These are phyloP conservation scores for Punctularia strigosozonata DNA, from an alignment of 768 basidiomycete species.

Conservation along the genomic window DNA sequence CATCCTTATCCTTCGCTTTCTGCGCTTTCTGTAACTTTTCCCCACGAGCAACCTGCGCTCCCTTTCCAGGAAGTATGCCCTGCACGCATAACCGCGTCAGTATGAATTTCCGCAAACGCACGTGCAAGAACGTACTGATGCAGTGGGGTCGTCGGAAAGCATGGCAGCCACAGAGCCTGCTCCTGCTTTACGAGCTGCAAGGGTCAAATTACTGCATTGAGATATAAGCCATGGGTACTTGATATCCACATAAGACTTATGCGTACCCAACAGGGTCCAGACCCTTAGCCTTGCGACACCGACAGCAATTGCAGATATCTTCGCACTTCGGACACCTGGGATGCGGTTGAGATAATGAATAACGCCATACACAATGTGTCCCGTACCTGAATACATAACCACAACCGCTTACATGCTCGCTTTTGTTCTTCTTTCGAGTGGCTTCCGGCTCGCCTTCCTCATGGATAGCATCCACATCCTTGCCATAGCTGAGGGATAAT, in stretches of 20 bases:
- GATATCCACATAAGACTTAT: not conserved
- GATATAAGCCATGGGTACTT: not conserved
- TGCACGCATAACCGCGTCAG: constrained; percentile 6
- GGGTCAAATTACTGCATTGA: constrained; percentile 24
- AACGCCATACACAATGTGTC: not conserved
- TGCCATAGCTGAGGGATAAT: too few species aligned
- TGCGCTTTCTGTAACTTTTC: not conserved
- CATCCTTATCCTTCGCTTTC: constrained; percentile 1
- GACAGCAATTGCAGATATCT: constrained; percentile 54
- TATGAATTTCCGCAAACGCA: constrained; percentile 1
- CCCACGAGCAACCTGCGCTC: constrained; percentile 9
- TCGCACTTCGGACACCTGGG: constrained; percentile 59
- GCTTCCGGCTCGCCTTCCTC: constrained; percentile 8
- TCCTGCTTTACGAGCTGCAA: constrained; percentile 25
- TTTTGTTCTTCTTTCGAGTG: constrained; percentile 12
- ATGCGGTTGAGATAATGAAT: constrained; percentile 8
- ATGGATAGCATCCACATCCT: constrained; percentile 32
- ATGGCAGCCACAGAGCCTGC: constrained; percentile 26
- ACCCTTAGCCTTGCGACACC: constrained; percentile 54
- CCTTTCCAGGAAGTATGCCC: constrained; percentile 17
- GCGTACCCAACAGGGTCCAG: constrained; percentile 48
- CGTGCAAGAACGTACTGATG: constrained; percentile 16
- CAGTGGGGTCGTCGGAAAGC: constrained; percentile 19
- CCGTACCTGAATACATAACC: constrained; percentile 44
- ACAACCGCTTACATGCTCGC: constrained; percentile 17